Evolutionary conservation across 106 monocot genomes (phyloP), one percentile per base, ranked within the genome.

Genomic region (Dendrobium huoshanense): DNA sequence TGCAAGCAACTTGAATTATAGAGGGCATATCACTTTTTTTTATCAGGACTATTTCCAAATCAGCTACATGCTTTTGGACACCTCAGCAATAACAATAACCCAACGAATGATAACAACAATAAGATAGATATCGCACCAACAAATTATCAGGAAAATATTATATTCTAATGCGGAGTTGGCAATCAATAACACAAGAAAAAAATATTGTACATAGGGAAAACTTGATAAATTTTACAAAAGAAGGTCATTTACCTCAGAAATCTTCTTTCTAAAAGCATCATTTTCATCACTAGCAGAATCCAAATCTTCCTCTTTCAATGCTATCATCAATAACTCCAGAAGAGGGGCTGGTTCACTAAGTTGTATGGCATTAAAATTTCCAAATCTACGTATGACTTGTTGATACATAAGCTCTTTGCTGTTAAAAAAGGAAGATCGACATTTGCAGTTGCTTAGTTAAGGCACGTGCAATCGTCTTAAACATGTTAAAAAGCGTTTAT

Each of bases 371-470:
- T 99, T 95, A 77, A 99, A 99, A 85, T 90, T 89, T 27, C 85
- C 84, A 91, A 91, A 99, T 33, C 86, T 86, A 13, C 91, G 79
- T 72, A 99, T 59, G 13, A 78, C 99, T 95, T 99, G 99, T 82
- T 95, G 99, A 88, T 90, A 95, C 91, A 95, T 95, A 49, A 99
- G 93, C 78, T 99, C 99, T 80, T 95, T 95, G 84, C 99, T 95
- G 95, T 85, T 55, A 80, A 8, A 75, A 80, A 84, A 48, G 22
- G 29, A 72, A 41, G 13, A 4, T 15, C 41, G 40, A 4, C 27
- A 40, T 37, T 72, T 33, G 43, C 41, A 73, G 5, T 73, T 16
- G 67, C 41, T 44, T 43, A 43, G 74, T 44, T n/a, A 74, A 74
- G 74, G 20, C 43, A 44, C 16, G 11, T n/a, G 43, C 42, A 44